These are phyloP conservation scores for Chaetoceros muelleri DNA, from an alignment of 108 stramenopile genomes.

Conservation along the genomic window DNA sequence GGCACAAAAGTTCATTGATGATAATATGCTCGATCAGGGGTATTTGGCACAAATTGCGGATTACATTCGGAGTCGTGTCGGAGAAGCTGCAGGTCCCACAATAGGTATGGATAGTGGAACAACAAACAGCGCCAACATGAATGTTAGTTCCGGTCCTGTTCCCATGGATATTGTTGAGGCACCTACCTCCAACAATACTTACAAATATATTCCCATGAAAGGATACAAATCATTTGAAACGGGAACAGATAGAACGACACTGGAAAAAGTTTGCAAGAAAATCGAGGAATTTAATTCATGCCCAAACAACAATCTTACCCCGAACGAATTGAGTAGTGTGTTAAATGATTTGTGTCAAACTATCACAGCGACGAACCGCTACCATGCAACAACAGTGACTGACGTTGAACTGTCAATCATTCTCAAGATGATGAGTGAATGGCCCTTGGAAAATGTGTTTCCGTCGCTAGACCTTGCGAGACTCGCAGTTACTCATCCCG, in stretches of 20 bases:
- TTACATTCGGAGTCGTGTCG: conserved; percentile 76
- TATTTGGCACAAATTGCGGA: conserved; percentile 86
- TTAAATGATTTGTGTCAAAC: conserved; percentile 20
- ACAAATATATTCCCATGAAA: conserved; percentile 52
- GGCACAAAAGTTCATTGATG: conserved; percentile 93
- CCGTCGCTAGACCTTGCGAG: conserved; percentile 77
- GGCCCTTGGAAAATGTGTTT: conserved; percentile 44
- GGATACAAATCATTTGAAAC: conserved; percentile 63
- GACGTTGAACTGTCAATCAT: conserved; percentile 33
- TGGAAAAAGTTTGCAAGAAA: conserved; percentile 65
- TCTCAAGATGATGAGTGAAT: conserved; percentile 35
- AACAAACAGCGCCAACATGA: no score
- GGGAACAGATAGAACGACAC: conserved; percentile 38
- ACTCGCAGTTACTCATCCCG: conserved; percentile 56
- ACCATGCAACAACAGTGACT: conserved; percentile 57
- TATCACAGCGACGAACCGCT: conserved; percentile 57
- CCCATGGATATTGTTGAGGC: conserved; percentile 14
- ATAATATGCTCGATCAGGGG: conserved; percentile 78
- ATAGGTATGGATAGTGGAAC: conserved; percentile 34
- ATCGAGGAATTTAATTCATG: conserved; percentile 42
- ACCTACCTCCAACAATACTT: conserved; percentile 25
- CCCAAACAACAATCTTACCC: conserved; percentile 17
- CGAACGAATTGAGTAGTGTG: conserved; percentile 19
- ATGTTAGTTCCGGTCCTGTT: conserved; percentile 4
- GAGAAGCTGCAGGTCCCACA: conserved; percentile 35